A percentile compares a stretch with the other conserved stretches of the same genome.
These are phyloP conservation scores for Calonectria multiphialidica DNA, from an alignment of 2,329 filamentous ascomycete genomes.

Conservation along the genomic window DNA sequence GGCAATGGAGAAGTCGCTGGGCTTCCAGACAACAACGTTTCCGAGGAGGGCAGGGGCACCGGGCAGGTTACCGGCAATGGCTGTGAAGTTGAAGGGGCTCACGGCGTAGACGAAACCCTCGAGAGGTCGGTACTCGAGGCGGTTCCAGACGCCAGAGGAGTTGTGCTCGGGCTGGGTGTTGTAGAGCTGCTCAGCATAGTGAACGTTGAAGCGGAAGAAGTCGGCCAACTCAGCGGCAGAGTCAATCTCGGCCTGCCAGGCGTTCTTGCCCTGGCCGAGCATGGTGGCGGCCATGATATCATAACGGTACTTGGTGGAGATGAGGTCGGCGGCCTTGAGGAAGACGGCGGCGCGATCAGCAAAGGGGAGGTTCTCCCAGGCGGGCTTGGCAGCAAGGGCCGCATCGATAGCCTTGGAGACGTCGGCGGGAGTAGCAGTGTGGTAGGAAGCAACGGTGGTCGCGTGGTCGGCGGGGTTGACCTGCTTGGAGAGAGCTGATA, in stretches of 20 bases:
- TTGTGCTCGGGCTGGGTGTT: conserved; percentile 88
- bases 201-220: conserved; percentile 94
- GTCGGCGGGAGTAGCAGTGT: conserved; percentile 81
- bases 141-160: conserved; percentile 88
- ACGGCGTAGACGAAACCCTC: conserved; percentile 97
- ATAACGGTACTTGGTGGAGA: conserved; percentile 93
- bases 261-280: conserved; percentile 97
- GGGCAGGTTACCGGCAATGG: conserved; percentile 89
- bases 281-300: conserved; percentile 97
- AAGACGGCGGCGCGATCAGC: conserved; percentile 93
- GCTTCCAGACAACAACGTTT: conserved; percentile 97
- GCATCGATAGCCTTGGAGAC: conserved; percentile 85
- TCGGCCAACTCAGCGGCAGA: conserved; percentile 92
- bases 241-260: conserved; percentile 99
- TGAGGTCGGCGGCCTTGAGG: conserved; percentile 93
- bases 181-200: conserved; percentile 93
- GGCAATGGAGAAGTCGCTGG: conserved; percentile 89
- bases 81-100: conserved; percentile 97
- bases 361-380: conserved; percentile 90
- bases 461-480: conserved; percentile 86
- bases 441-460: conserved; percentile 83
- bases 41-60: conserved; percentile 88
- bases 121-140: conserved; percentile 88
- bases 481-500: conserved; percentile 75
- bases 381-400: conserved; percentile 85